Evolutionary conservation across 2,329 filamentous ascomycete genomes (phyloP).

Genomic region (Didymella lethalis): DNA sequence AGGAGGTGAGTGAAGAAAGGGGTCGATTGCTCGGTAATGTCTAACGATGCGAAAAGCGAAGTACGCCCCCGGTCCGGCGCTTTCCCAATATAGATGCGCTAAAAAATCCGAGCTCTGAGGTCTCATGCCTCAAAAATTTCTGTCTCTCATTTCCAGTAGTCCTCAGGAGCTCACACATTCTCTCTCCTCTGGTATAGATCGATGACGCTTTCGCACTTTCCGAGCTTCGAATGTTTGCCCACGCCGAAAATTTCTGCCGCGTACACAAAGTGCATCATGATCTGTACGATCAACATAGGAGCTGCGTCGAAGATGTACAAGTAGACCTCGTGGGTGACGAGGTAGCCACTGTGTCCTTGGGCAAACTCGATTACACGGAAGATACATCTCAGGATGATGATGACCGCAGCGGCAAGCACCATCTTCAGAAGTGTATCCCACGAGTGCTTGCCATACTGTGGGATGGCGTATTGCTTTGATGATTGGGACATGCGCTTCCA

Average conservation of each 20-base stretch:
- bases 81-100: not conserved
- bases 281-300: conserved; percentile 55
- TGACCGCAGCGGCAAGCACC: conserved; percentile 53
- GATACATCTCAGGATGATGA: conserved; percentile 60
- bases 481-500: conserved; percentile 31
- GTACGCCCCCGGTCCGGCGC: conserved; percentile 16
- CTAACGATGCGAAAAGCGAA: conserved; percentile 20
- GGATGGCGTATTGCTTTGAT: conserved; percentile 21
- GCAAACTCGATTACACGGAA: conserved; percentile 60
- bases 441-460: conserved; percentile 45
- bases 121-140: not conserved
- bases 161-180: not conserved
- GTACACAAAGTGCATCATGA: conserved; percentile 36
- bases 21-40: not conserved
- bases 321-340: conserved; percentile 55
- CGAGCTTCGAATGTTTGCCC: conserved; percentile 14
- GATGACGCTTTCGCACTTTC: conserved; percentile 30
- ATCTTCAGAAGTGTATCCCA: conserved; percentile 50
- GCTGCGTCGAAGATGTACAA: conserved; percentile 58
- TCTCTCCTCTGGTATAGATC: conserved; percentile 29
- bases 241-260: conserved; percentile 30
- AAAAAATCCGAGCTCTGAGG: not conserved
- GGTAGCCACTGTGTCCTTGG: conserved; percentile 54
- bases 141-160: not conserved
- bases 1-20: not conserved